phyloP scores from a whole-genome alignment of 1,139 yeast genomes.

The Citeromyces siamensis region DNA sequence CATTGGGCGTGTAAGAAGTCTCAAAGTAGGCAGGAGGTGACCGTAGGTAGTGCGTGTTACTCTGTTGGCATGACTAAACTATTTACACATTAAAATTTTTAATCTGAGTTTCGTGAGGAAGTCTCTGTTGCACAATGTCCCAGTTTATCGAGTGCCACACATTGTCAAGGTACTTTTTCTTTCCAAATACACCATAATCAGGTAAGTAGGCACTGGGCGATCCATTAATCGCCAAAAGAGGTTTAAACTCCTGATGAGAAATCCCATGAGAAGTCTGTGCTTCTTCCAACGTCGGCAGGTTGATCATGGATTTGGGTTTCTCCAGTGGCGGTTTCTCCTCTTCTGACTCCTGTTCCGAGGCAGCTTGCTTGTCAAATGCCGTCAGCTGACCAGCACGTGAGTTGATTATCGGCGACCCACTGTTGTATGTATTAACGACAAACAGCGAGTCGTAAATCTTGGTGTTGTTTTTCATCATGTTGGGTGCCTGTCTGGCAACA shows the following conservation, averaged over 20 bases:
- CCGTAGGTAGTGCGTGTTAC: not conserved
- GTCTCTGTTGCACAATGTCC: slow-evolving; percentile 47
- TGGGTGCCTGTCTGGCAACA: slow-evolving; percentile 36
- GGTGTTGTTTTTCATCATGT: slow-evolving; percentile 15
- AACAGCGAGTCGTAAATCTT: slow-evolving; percentile 28
- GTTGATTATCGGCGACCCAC: slow-evolving; percentile 52
- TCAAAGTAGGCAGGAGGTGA: slow-evolving; percentile 49
- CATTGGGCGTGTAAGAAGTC: slow-evolving; percentile 69
- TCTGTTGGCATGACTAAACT: not conserved
- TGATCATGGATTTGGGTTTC: slow-evolving; percentile 5
- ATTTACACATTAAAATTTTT: slow-evolving; percentile 5
- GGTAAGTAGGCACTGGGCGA: slow-evolving; percentile 55
- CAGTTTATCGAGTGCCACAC: slow-evolving; percentile 66
- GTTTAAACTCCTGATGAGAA: slow-evolving; percentile 28
- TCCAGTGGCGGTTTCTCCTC: slow-evolving; percentile 3
- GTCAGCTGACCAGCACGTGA: slow-evolving; percentile 37
- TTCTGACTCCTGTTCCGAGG: not conserved
- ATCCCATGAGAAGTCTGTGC: slow-evolving; percentile 15
- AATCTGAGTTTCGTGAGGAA: slow-evolving; percentile 11
- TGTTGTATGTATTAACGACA: slow-evolving; percentile 65
- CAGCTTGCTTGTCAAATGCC: slow-evolving; percentile 13
- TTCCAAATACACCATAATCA: slow-evolving; percentile 73
- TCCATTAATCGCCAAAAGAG: slow-evolving; percentile 58
- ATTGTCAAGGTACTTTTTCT: slow-evolving; percentile 50
- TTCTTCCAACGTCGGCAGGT: slow-evolving; percentile 19